Base-by-base conservation (phyloP, 805 yeast species). In the Saccharomycopsis sp. region DNA sequence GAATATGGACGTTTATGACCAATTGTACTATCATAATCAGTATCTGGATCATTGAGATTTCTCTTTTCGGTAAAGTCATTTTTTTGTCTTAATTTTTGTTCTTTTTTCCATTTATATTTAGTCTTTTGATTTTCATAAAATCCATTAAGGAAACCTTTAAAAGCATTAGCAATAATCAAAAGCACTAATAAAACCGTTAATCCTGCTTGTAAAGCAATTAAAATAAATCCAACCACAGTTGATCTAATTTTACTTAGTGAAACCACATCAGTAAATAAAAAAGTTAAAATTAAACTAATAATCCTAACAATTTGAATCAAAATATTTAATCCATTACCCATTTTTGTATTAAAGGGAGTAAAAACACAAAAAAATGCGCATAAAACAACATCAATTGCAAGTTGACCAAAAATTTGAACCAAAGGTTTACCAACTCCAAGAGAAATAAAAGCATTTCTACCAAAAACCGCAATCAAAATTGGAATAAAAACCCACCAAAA, bases 401-500 rank as follows among this genome's bases (percentile, higher is more conserved):
- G 45, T 44, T 57, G 59, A 8, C 61, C 60, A 14, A 53, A 45
- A 8, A 58, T 52, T 37, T 58, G 62, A 17, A 57, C 42, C 43
- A 57, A 41, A 5, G 58, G 60, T 29, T 55, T 49, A 12, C 60
- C 59, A 20, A 54, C 49, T 5, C 54, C 61, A 3, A 58, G 50
- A 1, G 57, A 60, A 37, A 57, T 45, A 33, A 58, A 54, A 15
- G 61, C 60, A 36, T 54, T 55, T 27, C 59, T 45, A 15, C 50
- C 52, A 41, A 57, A 50, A 6, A 55, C 42, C 1, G 52, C 54
- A 10, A 36, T 31, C 17, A 54, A 27, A 8, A 47, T 32, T 6
- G 51, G 43, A 5, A 58, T 45, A 36, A 58, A 57, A 31, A 53
- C 51, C 61, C 61, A 58, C 61, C 62, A 58, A 42, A 45, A 54